A percentile compares a stretch with the other conserved stretches of the same genome.
Conservation (phyloP, 148 eudicot genomes). For the Simmondsia chinensis region DNA sequence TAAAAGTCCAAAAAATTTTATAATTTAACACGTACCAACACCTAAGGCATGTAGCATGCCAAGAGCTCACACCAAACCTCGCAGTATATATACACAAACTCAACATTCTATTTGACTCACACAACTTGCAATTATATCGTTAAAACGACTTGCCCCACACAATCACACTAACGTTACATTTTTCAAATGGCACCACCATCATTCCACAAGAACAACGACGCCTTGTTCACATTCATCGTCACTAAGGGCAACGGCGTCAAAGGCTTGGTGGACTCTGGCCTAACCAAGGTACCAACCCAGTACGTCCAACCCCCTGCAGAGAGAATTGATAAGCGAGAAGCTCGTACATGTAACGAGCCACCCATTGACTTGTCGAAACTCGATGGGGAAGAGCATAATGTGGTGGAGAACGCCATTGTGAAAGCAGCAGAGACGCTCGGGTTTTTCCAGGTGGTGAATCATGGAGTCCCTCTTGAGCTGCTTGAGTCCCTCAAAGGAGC, state of each 20-base stretch:
- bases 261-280: slow-evolving; percentile 18
- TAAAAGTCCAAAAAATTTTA: too few species aligned
- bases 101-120: too few species aligned
- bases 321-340: slow-evolving; percentile 1
- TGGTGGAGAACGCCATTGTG: slow-evolving; percentile 3
- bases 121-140: too few species aligned
- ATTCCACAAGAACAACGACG: too few species aligned
- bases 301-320: slow-evolving; percentile 26
- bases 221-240: too few species aligned
- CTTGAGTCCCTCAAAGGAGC: slow-evolving; percentile 25
- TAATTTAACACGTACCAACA: too few species aligned
- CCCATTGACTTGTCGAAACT: slow-evolving; percentile 26
- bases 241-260: slow-evolving; percentile 31
- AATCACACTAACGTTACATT: too few species aligned
- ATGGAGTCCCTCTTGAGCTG: slow-evolving; percentile 24
- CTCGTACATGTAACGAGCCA: slow-evolving; percentile 11
- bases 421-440: slow-evolving; percentile 21
- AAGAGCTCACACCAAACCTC: too few species aligned
- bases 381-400: slow-evolving; percentile 4
- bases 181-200: too few species aligned
- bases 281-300: slow-evolving; percentile 12
- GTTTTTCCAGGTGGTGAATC: slow-evolving; percentile 32
- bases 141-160: too few species aligned
- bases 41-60: too few species aligned
- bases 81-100: too few species aligned